phyloP scores from a whole-genome alignment of 306 rosid genomes.

The Echinosophora koreensis region DNA sequence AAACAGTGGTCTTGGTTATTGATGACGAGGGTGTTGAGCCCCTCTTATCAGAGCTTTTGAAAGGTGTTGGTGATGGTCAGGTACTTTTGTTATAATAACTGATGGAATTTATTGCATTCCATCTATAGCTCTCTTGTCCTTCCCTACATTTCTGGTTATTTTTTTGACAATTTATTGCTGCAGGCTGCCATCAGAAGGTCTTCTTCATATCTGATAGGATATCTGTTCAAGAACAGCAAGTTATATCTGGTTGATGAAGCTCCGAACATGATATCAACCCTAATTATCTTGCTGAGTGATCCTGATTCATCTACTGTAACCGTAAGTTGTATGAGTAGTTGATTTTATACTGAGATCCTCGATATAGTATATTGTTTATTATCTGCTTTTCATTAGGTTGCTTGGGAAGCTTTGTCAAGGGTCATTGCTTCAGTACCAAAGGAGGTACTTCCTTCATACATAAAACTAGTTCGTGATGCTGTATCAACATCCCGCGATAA shows the following conservation, averaged over 20 bases:
- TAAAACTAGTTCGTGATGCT: slow-evolving; percentile 95
- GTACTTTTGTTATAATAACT: slow-evolving; percentile 48
- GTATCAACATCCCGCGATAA: slow-evolving; percentile 94
- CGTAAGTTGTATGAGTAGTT: slow-evolving; percentile 58
- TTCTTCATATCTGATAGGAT: slow-evolving; percentile 83
- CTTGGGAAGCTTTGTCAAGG: slow-evolving; percentile 94
- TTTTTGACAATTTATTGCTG: slow-evolving; percentile 42
- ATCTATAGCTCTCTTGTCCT: not conserved
- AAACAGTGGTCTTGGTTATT: slow-evolving; percentile 83
- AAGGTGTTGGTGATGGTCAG: slow-evolving; percentile 84
- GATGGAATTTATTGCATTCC: not conserved
- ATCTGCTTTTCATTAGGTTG: slow-evolving; percentile 59
- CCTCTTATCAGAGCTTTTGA: slow-evolving; percentile 84
- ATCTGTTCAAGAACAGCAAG: slow-evolving; percentile 92
- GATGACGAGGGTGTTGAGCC: slow-evolving; percentile 94
- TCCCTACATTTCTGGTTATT: not conserved
- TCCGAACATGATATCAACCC: slow-evolving; percentile 86
- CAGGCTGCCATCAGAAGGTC: slow-evolving; percentile 90
- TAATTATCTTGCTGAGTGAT: slow-evolving; percentile 90
- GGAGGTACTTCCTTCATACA: slow-evolving; percentile 90
- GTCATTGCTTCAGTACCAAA: slow-evolving; percentile 85
- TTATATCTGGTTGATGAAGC: slow-evolving; percentile 94
- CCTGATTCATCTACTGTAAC: slow-evolving; percentile 80
- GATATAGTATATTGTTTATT: slow-evolving; percentile 35
- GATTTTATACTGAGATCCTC: slow-evolving; percentile 38